A percentile compares a stretch with the other conserved stretches of the same genome.
phyloP scores from a whole-genome alignment of 352 stramenopile genomes.

The Pythium biforme region DNA sequence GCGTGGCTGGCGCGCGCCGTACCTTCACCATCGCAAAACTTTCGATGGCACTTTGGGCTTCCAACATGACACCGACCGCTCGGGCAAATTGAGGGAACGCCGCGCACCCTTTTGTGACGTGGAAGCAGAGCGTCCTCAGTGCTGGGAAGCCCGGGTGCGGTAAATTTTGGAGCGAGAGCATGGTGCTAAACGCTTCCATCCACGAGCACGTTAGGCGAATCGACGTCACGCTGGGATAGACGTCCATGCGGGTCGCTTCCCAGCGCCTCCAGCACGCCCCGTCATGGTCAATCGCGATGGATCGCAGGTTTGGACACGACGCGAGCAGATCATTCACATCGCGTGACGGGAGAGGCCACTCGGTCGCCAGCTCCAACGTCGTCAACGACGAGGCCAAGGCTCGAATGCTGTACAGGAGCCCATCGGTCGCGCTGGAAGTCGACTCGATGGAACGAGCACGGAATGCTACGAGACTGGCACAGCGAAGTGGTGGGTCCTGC shows the following conservation, averaged over 20 bases:
- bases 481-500: too few relatives aligned
- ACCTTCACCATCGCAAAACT: conserved; percentile 13
- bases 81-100: not conserved
- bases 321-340: not conserved
- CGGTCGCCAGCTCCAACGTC: not conserved
- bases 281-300: conserved; percentile 6
- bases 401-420: not conserved
- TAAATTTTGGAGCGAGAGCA: not conserved
- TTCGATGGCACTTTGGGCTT: not conserved
- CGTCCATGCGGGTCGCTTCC: not conserved
- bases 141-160: not conserved
- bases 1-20: not conserved
- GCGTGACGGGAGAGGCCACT: not conserved
- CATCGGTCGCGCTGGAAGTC: not conserved
- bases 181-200: not conserved
- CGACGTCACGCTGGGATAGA: not conserved
- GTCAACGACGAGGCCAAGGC: not conserved
- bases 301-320: not conserved
- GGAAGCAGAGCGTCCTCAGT: not conserved
- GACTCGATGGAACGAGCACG: not conserved
- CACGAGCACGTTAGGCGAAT: conserved; percentile 7
- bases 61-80: not conserved
- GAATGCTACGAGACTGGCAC: not conserved
- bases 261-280: not conserved
- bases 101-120: not conserved